These are phyloP conservation scores for Maudiozyma saulgeensis DNA, from an alignment of 805 yeast species.

Conservation along the genomic window DNA sequence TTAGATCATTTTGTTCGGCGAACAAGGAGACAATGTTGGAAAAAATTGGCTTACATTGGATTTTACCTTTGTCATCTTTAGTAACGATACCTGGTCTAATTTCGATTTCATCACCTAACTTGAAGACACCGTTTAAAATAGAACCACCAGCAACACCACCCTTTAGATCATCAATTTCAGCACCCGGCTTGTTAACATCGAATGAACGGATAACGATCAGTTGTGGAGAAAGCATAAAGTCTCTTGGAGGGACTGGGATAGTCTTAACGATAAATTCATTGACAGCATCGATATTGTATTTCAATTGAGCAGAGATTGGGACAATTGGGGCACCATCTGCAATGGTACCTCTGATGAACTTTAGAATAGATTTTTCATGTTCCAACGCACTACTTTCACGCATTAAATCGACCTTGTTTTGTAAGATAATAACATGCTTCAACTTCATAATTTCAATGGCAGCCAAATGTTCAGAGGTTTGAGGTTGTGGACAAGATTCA, in stretches of 20 bases:
- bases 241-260: conserved; percentile 92
- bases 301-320: conserved; percentile 97
- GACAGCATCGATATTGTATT: conserved; percentile 97
- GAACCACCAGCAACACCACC: conserved; percentile 99
- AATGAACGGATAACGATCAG: conserved; percentile 95
- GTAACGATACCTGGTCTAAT: conserved; percentile 98
- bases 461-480: conserved; percentile 97
- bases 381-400: conserved; percentile 93
- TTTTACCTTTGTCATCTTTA: conserved; percentile 77
- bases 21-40: conserved; percentile 88
- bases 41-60: conserved; percentile 92
- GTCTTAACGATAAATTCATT: conserved; percentile 91
- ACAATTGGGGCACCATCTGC: conserved; percentile 99
- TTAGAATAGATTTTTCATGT: conserved; percentile 85
- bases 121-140: conserved; percentile 91
- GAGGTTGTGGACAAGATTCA: conserved; percentile 99
- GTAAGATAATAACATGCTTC: conserved; percentile 90
- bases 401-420: conserved; percentile 97
- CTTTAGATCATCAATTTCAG: conserved; percentile 90
- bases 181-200: conserved; percentile 98
- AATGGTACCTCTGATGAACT: conserved; percentile 92
- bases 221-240: conserved; percentile 86
- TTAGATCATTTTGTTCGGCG: conserved; percentile 95
- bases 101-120: conserved; percentile 96
- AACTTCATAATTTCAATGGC: conserved; percentile 99